Evolutionary conservation across 805 yeast genomes (phyloP).

Genomic region (Tetrapisispora iriomotensis): DNA sequence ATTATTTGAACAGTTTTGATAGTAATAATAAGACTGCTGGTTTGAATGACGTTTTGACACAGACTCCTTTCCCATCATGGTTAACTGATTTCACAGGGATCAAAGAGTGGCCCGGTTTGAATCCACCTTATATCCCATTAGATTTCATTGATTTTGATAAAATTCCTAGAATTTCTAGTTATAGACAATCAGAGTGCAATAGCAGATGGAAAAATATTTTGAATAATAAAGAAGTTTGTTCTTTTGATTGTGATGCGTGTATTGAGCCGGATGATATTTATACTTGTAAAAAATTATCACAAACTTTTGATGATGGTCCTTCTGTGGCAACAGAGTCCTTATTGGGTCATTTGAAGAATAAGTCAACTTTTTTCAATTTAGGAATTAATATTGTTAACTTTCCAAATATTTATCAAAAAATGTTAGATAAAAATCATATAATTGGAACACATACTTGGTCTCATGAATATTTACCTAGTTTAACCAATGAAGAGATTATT

Average conservation of each 20-base stretch:
- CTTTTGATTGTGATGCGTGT: conserved; percentile 82
- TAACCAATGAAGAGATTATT: conserved; percentile 69
- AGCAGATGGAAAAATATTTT: conserved; percentile 1
- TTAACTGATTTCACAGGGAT: conserved; percentile 64
- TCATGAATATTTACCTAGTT: conserved; percentile 71
- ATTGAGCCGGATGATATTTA: conserved; percentile 64
- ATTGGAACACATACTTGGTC: conserved; percentile 91
- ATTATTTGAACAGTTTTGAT: not conserved
- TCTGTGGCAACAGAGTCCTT: conserved; percentile 57
- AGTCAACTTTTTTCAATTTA: conserved; percentile 73
- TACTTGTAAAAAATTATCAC: conserved; percentile 67
- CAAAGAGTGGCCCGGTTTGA: conserved; percentile 70
- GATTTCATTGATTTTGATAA: conserved; percentile 51
- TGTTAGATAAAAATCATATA: conserved; percentile 58
- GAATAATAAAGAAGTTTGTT: conserved; percentile 47
- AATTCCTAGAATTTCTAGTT: conserved; percentile 41
- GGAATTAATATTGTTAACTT: conserved; percentile 70
- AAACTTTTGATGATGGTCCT: conserved; percentile 96
- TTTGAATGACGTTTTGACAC: conserved; percentile 2
- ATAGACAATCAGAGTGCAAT: conserved; percentile 53
- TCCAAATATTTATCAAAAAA: conserved; percentile 60
- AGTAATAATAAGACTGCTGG: not conserved
- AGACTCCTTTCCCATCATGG: conserved; percentile 70
- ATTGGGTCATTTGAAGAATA: conserved; percentile 41
- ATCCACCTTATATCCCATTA: conserved; percentile 82